Conservation (phyloP, 2,329 filamentous ascomycete genomes). For the Alternaria sp. region DNA sequence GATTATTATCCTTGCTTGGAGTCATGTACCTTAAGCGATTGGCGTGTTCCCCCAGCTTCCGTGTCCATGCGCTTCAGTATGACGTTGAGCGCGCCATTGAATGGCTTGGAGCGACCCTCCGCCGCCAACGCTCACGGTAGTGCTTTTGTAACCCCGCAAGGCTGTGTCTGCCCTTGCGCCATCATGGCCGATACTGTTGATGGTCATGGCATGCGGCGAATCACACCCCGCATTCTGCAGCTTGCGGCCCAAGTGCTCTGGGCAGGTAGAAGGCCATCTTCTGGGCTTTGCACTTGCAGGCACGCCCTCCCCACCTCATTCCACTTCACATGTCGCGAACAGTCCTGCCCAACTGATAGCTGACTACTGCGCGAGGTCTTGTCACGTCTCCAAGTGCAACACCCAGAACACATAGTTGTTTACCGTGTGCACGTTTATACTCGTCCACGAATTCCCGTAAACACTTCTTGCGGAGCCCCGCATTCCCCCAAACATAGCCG, state of each 20-base stretch:
- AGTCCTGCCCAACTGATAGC: constrained; percentile 3
- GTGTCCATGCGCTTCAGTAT: constrained; percentile 15
- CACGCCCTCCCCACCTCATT: constrained; percentile 28
- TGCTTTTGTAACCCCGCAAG: constrained; percentile 19
- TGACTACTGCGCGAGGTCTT: neutral
- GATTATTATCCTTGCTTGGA: neutral
- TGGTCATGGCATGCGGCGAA: constrained; percentile 29
- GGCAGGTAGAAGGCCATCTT: constrained; percentile 15
- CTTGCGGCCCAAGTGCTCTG: constrained; percentile 25
- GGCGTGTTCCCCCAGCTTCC: constrained; percentile 12
- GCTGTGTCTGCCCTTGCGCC: constrained; percentile 15
- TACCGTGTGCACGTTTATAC: neutral
- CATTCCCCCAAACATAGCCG: constrained; percentile 25
- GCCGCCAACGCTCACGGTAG: neutral
- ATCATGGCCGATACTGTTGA: constrained; percentile 20
- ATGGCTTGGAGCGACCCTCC: constrained; percentile 21
- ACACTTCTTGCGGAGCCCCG: constrained; percentile 19
- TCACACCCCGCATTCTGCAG: constrained; percentile 27
- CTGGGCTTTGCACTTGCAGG: constrained; percentile 10
- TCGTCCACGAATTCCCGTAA: constrained; percentile 5
- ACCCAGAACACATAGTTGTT: constrained; percentile 1
- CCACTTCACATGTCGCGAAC: constrained; percentile 17
- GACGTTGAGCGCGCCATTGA: constrained; percentile 25
- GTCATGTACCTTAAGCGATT: constrained; percentile 23
- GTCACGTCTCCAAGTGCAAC: neutral